Evolutionary conservation across 441 rosid species (phyloP).

Genomic region (California macrophylla): DNA sequence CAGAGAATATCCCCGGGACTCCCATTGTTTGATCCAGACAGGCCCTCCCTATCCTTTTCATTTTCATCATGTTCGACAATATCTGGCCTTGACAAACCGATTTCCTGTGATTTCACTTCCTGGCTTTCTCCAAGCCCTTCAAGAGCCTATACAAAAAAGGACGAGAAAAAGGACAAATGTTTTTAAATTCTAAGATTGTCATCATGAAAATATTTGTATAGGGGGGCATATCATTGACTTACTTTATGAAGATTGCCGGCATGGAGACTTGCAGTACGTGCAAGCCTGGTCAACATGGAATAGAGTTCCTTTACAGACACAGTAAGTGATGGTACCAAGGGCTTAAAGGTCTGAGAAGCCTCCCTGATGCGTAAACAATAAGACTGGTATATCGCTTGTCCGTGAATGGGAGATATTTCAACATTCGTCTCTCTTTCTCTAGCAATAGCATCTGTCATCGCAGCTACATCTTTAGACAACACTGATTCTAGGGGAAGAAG

Average conservation of each 20-base stretch:
- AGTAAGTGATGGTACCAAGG: conserved; percentile 49
- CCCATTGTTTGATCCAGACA: conserved; percentile 37
- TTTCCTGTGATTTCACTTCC: conserved; percentile 51
- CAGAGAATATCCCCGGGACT: conserved; percentile 31
- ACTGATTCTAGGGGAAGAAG: conserved; percentile 73
- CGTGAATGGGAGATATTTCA: conserved; percentile 83
- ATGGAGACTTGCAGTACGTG: conserved; percentile 80
- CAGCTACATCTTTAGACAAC: conserved; percentile 78
- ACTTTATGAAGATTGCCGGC: conserved; percentile 87
- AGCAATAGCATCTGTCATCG: conserved; percentile 75
- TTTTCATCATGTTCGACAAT: conserved; percentile 32
- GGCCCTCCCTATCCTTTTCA: conserved; percentile 36
- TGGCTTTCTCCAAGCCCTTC: conserved; percentile 72
- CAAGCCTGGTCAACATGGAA: conserved; percentile 63
- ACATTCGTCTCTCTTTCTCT: conserved; percentile 64
- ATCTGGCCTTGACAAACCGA: conserved; percentile 42
- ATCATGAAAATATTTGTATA: conserved; percentile 11
- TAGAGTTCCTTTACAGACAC: conserved; percentile 56
- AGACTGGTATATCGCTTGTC: conserved; percentile 89
- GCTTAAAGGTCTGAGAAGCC: conserved; percentile 56
- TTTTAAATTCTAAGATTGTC: not conserved
- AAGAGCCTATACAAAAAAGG: conserved; percentile 43
- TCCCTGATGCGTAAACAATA: conserved; percentile 68
- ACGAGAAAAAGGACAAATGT: not conserved
- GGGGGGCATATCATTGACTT: conserved; percentile 12